Evolutionary conservation across 148 eudicot species (phyloP).

Genomic region (Gaultheria prostrata): DNA sequence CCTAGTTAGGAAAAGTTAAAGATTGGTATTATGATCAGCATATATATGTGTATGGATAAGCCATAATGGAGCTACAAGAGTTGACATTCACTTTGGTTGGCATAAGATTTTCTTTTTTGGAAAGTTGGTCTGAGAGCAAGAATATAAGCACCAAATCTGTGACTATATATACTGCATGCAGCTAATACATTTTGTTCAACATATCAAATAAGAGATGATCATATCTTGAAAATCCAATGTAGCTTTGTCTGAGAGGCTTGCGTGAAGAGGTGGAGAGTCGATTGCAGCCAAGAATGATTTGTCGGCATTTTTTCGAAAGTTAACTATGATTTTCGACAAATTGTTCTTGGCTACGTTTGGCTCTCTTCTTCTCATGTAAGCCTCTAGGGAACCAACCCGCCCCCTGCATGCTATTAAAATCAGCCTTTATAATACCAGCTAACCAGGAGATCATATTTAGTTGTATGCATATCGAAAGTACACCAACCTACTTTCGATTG

Average conservation of each 20-base stretch:
- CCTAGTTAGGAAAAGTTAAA: not conserved
- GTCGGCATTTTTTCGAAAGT: not conserved
- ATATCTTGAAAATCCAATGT: not conserved
- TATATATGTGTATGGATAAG: not conserved
- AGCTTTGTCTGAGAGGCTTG: not conserved
- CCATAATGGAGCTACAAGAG: not conserved
- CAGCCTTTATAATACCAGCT: too few relatives aligned
- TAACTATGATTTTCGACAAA: not conserved
- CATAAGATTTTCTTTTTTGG: not conserved
- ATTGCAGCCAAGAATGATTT: constrained; percentile 13
- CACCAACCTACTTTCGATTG: too few relatives aligned
- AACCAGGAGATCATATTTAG: too few relatives aligned
- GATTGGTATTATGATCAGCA: not conserved
- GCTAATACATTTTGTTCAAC: not conserved
- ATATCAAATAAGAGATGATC: not conserved
- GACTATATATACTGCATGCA: not conserved
- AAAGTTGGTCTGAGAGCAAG: not conserved
- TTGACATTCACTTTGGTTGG: not conserved
- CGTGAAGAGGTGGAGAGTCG: not conserved
- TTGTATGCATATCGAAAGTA: not conserved
- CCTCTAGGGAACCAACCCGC: not conserved
- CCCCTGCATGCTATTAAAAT: not conserved
- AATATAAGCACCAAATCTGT: not conserved
- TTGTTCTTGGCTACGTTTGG: constrained; percentile 1
- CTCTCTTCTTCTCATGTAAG: constrained; percentile 11